Conservation (phyloP, 345 rosid species). For the Eucalyptus viminalis region DNA sequence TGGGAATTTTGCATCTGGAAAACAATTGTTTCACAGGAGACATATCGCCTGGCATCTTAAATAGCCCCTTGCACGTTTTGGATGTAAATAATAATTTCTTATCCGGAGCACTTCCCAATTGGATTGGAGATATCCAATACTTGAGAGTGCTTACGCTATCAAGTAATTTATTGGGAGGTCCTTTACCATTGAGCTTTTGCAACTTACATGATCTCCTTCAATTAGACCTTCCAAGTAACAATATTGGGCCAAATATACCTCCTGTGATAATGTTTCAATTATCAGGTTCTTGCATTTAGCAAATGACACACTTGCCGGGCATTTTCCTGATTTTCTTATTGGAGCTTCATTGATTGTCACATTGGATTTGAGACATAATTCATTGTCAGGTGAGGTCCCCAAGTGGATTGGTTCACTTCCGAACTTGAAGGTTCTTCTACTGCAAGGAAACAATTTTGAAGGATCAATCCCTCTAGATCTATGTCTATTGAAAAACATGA, state of each 20-base stretch:
- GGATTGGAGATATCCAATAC: not conserved
- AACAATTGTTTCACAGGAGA: rapidly evolving
- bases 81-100: constrained; percentile 3
- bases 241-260: rapidly evolving
- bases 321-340: not conserved
- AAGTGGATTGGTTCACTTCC: not conserved
- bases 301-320: rapidly evolving
- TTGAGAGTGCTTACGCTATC: not conserved
- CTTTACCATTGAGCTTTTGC: not conserved
- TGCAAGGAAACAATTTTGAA: not conserved
- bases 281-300: not conserved
- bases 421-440: not conserved
- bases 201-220: rapidly evolving
- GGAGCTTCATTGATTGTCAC: not conserved
- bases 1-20: rapidly evolving
- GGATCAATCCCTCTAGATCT: not conserved
- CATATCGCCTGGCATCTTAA: not conserved
- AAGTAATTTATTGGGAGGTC: not conserved
- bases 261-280: rapidly evolving
- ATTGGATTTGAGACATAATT: not conserved
- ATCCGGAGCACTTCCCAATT: not conserved
- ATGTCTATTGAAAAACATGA: not conserved
- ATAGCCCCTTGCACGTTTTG: not conserved
- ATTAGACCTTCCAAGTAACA: not conserved
- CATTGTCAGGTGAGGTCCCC: not conserved